Evolutionary conservation across 2,329 filamentous ascomycete species (phyloP), one percentile per base, ranked within the genome.

Genomic region (Didymellaceae sp.): DNA sequence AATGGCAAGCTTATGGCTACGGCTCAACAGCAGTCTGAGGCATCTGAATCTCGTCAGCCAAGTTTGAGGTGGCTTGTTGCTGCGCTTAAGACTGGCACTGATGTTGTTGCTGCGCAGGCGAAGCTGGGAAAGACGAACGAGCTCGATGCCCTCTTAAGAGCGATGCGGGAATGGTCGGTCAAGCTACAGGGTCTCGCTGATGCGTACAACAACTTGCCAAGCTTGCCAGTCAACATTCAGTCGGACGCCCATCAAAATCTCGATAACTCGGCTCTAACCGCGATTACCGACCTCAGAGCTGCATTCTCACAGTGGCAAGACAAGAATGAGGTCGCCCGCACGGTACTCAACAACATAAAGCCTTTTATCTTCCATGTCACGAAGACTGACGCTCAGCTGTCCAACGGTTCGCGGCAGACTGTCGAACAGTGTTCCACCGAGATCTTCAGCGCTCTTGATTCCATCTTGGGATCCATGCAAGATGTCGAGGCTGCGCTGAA

Each of bases 391-490:
- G 16, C 24, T 25, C 25, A 31, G 3, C 30, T 16, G 2, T 45
- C 54, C 2, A 33, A 55, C 1, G 38, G 55, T 5, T 9, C 47
- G 16, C 52, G 39, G 16, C 20, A 59, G 20, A 56, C 49, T 5
- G 14, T 70, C 5, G 64, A 79, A 14, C 67, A 74, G 0, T 81
- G 91, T 34, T 82, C 85, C 32, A 74, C 80, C 11, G 76, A 80
- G 3, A 72, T 91, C 1, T 82, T 89, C 28, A 81, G 74, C 1
- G 77, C 88, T n/a, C 83, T 87, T 37, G 89, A 96, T 71, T 83
- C 84, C 40, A 82, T 93, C 21, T 84, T 97, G 2, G 88, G 93
- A 26, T 87, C 89, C 1, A 80, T 96, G 38, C 91, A 97, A 70
- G 84, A 86, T 56, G 80, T 88, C 35, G 82, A 84, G 50, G 83